Base-by-base conservation (phyloP, 169 alveolate genomes). In the Ichthyophthirius multifiliis region DNA sequence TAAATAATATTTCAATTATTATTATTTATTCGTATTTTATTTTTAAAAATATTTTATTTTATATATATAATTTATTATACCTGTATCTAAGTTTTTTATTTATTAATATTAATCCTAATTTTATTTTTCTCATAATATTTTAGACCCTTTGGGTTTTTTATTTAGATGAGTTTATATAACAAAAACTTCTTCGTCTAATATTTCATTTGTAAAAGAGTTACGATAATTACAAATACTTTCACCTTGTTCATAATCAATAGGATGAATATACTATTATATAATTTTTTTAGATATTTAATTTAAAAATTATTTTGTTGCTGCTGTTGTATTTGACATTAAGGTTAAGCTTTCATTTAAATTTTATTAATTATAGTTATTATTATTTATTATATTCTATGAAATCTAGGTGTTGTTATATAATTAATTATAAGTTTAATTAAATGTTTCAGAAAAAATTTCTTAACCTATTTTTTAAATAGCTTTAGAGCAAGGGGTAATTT, bases 191-290 rank as follows among this genome's bases (percentile, higher is more conserved):
- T 55, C 71, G 31, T 55, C 71, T 7, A 55, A 55, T 1, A 55
- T 55, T 55, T 55, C 71, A 55, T 55, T 39, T 20, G 71, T 55
- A 15, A 55, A 55, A 3, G 71, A 27, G 15, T 55, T 55, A 27
- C 31, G 23, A 55, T 55, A 27, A 39, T 55, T 27, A 55, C 71
- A 55, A 6, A 55, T 39, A 23, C 71, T 55, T 7, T 55, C 71
- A 6, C 71, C 71, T 27, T 55, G 43, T 27, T 55, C 71, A 55
- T 55, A 55, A 18, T 55, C 71, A n/a, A n/a, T n/a, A n/a, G n/a
- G n/a, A n/a, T n/a, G n/a, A n/a, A n/a, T n/a, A n/a, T n/a, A n/a
- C n/a, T n/a, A n/a, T n/a, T n/a, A n/a, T n/a, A n/a, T n/a, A n/a
- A n/a, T n/a, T n/a, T n/a, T n/a, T n/a, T n/a, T n/a, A n/a, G n/a